Conservation (phyloP, 441 rosid genomes). For the Eruca vesicaria region DNA sequence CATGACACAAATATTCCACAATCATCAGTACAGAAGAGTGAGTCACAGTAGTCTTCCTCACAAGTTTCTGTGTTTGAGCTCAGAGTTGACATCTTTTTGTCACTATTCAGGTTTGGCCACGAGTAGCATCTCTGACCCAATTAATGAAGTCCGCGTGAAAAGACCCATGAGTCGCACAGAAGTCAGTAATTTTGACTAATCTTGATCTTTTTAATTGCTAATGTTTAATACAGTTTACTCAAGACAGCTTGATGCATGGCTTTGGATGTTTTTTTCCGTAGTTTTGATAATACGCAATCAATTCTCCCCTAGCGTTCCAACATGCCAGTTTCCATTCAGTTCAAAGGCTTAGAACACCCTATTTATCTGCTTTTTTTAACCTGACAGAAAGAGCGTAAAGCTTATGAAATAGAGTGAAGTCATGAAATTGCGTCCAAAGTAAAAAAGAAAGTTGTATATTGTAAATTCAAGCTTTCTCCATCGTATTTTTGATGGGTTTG, state of each 20-base stretch:
- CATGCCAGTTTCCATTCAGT: not conserved
- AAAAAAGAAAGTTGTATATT: not conserved
- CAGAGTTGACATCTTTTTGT: not conserved
- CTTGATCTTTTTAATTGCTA: not conserved
- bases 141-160: slow-evolving; percentile 67
- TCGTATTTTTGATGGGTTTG: not conserved
- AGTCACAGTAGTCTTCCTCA: slow-evolving; percentile 19
- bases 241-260: not conserved
- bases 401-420: not conserved
- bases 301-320: not conserved
- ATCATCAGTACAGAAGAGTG: slow-evolving; percentile 42
- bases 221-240: not conserved
- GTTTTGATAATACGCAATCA: not conserved
- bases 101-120: slow-evolving; percentile 48
- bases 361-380: not conserved
- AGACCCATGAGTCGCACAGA: slow-evolving; percentile 93
- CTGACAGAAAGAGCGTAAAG: not conserved
- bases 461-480: not conserved
- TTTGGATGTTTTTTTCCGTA: not conserved
- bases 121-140: slow-evolving; percentile 61
- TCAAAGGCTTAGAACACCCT: not conserved
- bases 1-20: slow-evolving; percentile 48
- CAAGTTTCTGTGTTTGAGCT: slow-evolving; percentile 8
- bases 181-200: slow-evolving; percentile 46
- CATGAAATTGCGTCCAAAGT: not conserved